Percentiles rank a stretch among this genome's conserved stretches.
Conservation (phyloP, 73 alveolate genomes). For the Diophrys appendiculata region DNA sequence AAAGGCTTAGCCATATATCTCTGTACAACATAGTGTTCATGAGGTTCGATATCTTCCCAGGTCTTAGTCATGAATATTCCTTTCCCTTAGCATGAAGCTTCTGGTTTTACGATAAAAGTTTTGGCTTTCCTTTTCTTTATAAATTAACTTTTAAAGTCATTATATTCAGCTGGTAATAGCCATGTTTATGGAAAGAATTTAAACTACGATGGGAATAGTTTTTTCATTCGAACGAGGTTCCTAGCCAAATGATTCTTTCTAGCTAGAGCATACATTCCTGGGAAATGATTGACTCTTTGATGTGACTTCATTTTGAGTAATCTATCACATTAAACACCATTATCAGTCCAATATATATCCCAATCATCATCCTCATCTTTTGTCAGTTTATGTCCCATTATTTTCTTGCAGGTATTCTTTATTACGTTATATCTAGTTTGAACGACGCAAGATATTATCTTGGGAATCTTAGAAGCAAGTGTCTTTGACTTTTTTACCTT, state of each 20-base stretch:
- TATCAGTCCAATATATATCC: slow-evolving; percentile 64
- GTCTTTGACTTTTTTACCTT: no score
- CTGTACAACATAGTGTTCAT: slow-evolving; percentile 86
- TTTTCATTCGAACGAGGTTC: slow-evolving; percentile 69
- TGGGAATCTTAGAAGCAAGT: no score
- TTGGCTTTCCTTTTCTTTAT: slow-evolving; percentile 57
- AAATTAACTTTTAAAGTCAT: slow-evolving; percentile 61
- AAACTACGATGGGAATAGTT: slow-evolving; percentile 64
- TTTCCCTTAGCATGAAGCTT: slow-evolving; percentile 83
- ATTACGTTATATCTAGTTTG: slow-evolving; percentile 4
- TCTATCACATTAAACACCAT: slow-evolving; percentile 28
- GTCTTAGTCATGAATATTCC: slow-evolving; percentile 77
- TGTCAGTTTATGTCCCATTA: slow-evolving; percentile 33
- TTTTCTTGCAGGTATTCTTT: slow-evolving; percentile 33
- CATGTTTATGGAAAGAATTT: slow-evolving; percentile 77
- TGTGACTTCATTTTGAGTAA: slow-evolving; percentile 59
- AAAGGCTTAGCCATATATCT: slow-evolving; percentile 88
- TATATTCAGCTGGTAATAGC: slow-evolving; percentile 78
- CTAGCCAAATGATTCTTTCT: slow-evolving; percentile 81
- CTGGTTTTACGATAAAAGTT: slow-evolving; percentile 84
- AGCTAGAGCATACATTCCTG: slow-evolving; percentile 84
- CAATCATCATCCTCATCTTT: slow-evolving; percentile 51
- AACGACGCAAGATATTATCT: no score
- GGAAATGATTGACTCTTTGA: slow-evolving; percentile 79
- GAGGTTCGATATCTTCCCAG: slow-evolving; percentile 57